Conservation (phyloP, 495 filamentous ascomycete species). For the Thozetella sp. region DNA sequence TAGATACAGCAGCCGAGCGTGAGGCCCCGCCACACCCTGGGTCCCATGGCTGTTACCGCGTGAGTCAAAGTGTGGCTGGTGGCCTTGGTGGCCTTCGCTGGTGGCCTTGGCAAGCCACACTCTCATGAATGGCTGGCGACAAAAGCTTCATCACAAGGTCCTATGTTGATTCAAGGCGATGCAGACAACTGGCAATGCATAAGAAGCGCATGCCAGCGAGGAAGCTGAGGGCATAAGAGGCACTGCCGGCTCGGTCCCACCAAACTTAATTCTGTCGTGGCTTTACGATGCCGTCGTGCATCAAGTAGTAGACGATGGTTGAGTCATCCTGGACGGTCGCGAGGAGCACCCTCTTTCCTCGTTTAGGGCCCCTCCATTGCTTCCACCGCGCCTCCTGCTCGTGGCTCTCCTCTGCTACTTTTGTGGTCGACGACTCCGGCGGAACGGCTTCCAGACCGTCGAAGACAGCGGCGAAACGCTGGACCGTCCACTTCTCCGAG, state of each 20-base stretch:
- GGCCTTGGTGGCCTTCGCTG: no score
- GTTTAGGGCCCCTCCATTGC: constrained; percentile 42
- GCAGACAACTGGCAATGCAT: not conserved
- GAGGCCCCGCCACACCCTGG: no score
- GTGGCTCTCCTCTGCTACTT: constrained; percentile 19
- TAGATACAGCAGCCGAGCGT: no score
- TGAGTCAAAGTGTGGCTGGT: no score
- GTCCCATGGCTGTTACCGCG: no score
- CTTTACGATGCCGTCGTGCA: constrained; percentile 95
- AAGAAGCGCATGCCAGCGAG: not conserved
- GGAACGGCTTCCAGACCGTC: constrained; percentile 65
- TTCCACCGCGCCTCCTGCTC: constrained; percentile 22
- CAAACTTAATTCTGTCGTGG: constrained; percentile 82
- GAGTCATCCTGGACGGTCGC: constrained; percentile 87
- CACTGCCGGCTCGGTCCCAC: no score
- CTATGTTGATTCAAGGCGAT: no score
- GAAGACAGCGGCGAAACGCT: constrained; percentile 77
- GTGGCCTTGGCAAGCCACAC: no score
- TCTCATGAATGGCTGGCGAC: no score
- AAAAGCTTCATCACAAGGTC: no score
- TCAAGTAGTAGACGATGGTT: constrained; percentile 91
- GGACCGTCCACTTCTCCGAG: constrained; percentile 80
- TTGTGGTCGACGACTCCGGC: constrained; percentile 17
- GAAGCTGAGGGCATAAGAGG: no score
- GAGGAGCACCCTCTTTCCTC: constrained; percentile 74